phyloP scores from a whole-genome alignment of 305 asterid species.

The Ilex paraguariensis region DNA sequence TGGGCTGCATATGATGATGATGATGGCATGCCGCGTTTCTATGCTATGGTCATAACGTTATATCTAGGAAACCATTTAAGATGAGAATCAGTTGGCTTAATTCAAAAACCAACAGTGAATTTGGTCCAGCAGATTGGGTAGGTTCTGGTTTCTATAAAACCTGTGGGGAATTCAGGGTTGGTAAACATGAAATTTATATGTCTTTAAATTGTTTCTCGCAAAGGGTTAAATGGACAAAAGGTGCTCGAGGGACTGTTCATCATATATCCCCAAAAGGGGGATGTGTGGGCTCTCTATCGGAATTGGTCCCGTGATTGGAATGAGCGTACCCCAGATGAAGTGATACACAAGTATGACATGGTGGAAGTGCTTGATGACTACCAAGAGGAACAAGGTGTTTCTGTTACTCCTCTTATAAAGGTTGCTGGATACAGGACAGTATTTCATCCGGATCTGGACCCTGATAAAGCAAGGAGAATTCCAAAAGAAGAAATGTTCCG shows the following conservation, averaged over 20 bases:
- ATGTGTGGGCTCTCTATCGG: conserved; percentile 82
- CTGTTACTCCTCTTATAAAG: conserved; percentile 72
- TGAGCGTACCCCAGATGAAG: conserved; percentile 53
- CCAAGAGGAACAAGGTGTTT: conserved; percentile 52
- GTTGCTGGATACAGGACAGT: conserved; percentile 75
- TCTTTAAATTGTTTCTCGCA: conserved; percentile 78
- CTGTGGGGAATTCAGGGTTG: conserved; percentile 84
- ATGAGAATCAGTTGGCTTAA: conserved; percentile 84
- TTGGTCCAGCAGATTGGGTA: conserved; percentile 64
- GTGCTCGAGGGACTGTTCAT: conserved; percentile 55
- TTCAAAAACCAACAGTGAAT: conserved; percentile 67
- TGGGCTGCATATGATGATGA: conserved; percentile 90
- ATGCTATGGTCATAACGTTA: conserved; percentile 73
- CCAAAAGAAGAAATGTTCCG: conserved; percentile 81
- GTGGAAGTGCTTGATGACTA: conserved; percentile 61
- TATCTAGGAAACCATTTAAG: conserved; percentile 68
- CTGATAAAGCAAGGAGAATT: conserved; percentile 39
- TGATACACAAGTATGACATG: conserved; percentile 78
- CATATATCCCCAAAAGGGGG: conserved; percentile 68
- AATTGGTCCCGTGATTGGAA: conserved; percentile 81
- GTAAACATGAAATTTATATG: conserved; percentile 49
- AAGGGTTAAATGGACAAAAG: conserved; percentile 63
- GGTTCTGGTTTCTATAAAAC: conserved; percentile 81
- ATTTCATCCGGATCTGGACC: conserved; percentile 51
- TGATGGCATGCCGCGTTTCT: conserved; percentile 97